Evolutionary conservation across 2,329 filamentous ascomycete genomes (phyloP).

Genomic region (Nemania abortiva): DNA sequence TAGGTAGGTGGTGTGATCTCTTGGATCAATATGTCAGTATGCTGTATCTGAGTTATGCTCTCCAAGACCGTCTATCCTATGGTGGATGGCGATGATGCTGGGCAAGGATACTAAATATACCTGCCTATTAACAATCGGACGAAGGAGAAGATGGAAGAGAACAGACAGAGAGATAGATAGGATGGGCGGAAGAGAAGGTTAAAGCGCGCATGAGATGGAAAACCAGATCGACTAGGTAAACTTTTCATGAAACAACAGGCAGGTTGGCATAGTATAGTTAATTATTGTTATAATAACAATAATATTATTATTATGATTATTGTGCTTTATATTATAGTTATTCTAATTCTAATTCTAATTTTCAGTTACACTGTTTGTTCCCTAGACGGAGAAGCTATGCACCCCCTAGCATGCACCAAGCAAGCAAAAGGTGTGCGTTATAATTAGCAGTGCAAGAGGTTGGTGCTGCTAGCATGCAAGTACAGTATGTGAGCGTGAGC

Average conservation of each 20-base stretch:
- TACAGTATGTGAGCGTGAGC: no score
- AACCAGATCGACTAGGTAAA: constrained; percentile 9
- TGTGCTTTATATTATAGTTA: neutral
- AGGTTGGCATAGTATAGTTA: constrained; percentile 12
- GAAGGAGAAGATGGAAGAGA: neutral
- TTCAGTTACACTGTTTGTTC: constrained; percentile 21
- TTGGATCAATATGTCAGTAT: constrained; percentile 6
- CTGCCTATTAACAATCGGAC: neutral
- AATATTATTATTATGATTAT: constrained; percentile 6
- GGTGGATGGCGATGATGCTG: neutral
- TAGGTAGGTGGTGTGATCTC: neutral
- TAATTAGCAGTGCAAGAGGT: constrained; percentile 17
- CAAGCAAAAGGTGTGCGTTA: constrained; percentile 13
- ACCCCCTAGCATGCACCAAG: constrained; percentile 4
- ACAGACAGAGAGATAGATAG: neutral
- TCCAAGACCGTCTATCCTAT: neutral
- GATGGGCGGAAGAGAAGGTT: neutral
- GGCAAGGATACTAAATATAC: constrained; percentile 6
- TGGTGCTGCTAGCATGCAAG: no score
- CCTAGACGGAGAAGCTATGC: constrained; percentile 22
- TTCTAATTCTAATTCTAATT: neutral
- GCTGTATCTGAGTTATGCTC: neutral
- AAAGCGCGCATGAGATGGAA: constrained; percentile 12
- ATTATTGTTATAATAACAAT: constrained; percentile 14
- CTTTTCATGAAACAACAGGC: constrained; percentile 23